Percentiles rank a stretch among this genome's conserved stretches.
Conservation (phyloP, 805 yeast genomes). For the Scheffersomyces spartinae region DNA sequence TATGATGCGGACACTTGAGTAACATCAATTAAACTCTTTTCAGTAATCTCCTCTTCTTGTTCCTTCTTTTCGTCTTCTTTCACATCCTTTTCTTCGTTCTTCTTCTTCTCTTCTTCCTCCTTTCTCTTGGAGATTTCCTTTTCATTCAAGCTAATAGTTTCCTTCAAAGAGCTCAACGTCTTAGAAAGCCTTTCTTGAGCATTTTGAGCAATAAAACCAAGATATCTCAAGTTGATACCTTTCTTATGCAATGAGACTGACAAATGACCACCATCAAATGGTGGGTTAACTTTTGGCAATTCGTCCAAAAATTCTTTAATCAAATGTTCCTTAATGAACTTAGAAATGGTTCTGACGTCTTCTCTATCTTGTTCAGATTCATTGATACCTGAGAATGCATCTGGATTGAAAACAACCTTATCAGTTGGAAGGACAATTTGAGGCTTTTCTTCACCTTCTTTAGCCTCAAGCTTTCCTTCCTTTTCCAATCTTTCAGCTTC, state of each 20-base stretch:
- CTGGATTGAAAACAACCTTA: conserved; percentile 63
- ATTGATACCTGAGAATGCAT: conserved; percentile 44
- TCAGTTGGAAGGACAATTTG: conserved; percentile 42
- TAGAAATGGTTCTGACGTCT: conserved; percentile 60
- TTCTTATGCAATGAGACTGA: conserved; percentile 54
- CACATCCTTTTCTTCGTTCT: conserved; percentile 14
- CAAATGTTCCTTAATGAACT: conserved; percentile 48
- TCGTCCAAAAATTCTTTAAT: conserved; percentile 54
- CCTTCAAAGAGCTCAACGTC: conserved; percentile 8
- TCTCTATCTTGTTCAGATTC: conserved; percentile 40
- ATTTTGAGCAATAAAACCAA: conserved; percentile 49
- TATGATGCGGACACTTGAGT: conserved; percentile 32
- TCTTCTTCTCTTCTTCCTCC: conserved; percentile 15
- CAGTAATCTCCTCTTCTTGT: conserved; percentile 13
- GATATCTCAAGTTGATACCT: conserved; percentile 85
- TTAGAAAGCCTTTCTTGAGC: conserved; percentile 9
- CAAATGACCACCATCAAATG: conserved; percentile 76
- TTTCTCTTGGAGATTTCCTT: conserved; percentile 22
- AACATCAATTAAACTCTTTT: conserved; percentile 24
- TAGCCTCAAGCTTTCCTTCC: conserved; percentile 16
- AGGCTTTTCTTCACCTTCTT: conserved; percentile 30
- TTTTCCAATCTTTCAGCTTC: conserved; percentile 38
- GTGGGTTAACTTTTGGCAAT: conserved; percentile 43
- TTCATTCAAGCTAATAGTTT: conserved; percentile 12
- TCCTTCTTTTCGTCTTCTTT: conserved; percentile 17